phyloP scores from a whole-genome alignment of 768 basidiomycete species.

The Boletus sensibilis region DNA sequence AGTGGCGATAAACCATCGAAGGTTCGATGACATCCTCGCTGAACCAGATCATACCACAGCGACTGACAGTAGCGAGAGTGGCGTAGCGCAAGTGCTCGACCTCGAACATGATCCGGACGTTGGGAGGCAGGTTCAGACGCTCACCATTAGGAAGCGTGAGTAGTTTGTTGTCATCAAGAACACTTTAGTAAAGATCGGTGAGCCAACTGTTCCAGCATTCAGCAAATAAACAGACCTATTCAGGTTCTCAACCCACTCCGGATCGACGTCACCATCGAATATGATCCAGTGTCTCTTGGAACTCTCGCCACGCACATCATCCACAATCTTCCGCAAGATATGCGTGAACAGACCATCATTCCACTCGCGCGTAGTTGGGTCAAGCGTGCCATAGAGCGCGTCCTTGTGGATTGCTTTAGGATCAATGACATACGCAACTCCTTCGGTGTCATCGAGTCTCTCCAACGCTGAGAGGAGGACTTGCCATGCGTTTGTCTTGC shows the following conservation, averaged over 20 bases:
- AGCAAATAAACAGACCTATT: conserved; percentile 68
- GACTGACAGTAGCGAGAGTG: conserved; percentile 97
- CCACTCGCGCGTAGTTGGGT: conserved; percentile 98
- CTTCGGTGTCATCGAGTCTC: conserved; percentile 87
- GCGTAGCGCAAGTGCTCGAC: conserved; percentile 97
- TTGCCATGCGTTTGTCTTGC: conserved; percentile 97
- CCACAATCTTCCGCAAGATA: conserved; percentile 95
- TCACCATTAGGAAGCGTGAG: conserved; percentile 97
- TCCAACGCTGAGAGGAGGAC: conserved; percentile 89
- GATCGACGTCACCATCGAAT: conserved; percentile 99
- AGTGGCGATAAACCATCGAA: conserved; percentile 87
- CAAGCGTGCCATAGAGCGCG: conserved; percentile 93
- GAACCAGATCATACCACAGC: conserved; percentile 99
- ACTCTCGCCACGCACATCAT: conserved; percentile 97
- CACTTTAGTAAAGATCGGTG: conserved; percentile 56
- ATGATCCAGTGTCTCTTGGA: conserved; percentile 98
- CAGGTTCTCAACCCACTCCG: conserved; percentile 99
- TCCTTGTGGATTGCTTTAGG: conserved; percentile 99
- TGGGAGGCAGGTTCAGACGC: conserved; percentile 92
- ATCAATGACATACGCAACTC: conserved; percentile 94
- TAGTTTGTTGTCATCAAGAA: conserved; percentile 97
- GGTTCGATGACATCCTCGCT: conserved; percentile 94
- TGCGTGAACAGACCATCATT: conserved; percentile 99
- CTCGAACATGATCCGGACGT: conserved; percentile 99
- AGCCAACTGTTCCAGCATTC: not conserved